A percentile compares a stretch with the other conserved stretches of the same genome.
These are phyloP conservation scores for Arthrobotrys conoides DNA, from an alignment of 2,329 filamentous ascomycete species.

Conservation along the genomic window DNA sequence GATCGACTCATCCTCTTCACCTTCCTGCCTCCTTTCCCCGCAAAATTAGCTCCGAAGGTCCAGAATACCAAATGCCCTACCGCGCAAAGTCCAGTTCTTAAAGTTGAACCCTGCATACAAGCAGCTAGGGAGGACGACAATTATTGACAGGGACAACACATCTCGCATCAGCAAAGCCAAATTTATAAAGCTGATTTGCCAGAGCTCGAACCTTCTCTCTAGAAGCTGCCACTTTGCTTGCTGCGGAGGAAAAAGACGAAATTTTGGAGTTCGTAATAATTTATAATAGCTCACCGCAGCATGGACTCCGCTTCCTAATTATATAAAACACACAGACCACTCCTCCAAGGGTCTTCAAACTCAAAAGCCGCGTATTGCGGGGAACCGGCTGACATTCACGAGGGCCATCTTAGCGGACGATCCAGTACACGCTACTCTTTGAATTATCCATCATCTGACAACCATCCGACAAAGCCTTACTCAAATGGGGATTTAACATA, in stretches of 20 bases:
- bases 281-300: conserved; percentile 51
- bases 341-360: conserved; percentile 38
- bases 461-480: conserved; percentile 56
- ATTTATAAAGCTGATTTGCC: conserved; percentile 55
- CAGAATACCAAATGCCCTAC: conserved; percentile 17
- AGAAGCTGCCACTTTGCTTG: not conserved
- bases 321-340: conserved; percentile 43
- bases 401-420: conserved; percentile 59
- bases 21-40: conserved; percentile 41
- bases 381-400: conserved; percentile 60
- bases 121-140: conserved; percentile 40
- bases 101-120: conserved; percentile 39
- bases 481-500: conserved; percentile 58
- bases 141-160: conserved; percentile 60
- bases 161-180: conserved; percentile 50
- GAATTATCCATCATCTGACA: conserved; percentile 61
- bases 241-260: conserved; percentile 8
- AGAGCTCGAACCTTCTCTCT: conserved; percentile 27
- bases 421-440: conserved; percentile 54
- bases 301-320: conserved; percentile 52
- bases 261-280: conserved; percentile 52
- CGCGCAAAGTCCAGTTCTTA: conserved; percentile 28
- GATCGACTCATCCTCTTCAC: conserved; percentile 40
- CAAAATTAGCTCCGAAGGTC: conserved; percentile 42
- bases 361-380: conserved; percentile 50